Evolutionary conservation across 371 early-diverging fungal genomes (phyloP).

Genomic region (Mucor lusitanicus): DNA sequence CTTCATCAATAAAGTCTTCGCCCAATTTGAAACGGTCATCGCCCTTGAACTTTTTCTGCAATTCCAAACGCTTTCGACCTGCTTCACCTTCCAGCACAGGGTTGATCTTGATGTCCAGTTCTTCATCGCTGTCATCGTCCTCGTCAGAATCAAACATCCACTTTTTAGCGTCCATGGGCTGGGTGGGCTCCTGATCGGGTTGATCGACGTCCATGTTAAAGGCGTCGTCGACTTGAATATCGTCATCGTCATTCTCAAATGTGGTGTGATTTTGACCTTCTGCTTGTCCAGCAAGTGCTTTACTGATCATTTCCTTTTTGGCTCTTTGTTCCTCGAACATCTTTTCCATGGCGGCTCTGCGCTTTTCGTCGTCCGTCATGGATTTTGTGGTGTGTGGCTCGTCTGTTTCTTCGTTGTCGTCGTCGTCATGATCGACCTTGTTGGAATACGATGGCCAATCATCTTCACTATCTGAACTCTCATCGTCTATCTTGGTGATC

Average conservation of each 20-base stretch:
- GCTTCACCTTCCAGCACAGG: constrained; percentile 62
- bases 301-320: constrained; percentile 28
- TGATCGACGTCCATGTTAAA: constrained; percentile 16
- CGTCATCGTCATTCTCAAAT: constrained; percentile 31
- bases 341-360: constrained; percentile 39
- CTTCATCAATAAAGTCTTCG: constrained; percentile 62
- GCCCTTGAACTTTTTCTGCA: constrained; percentile 57
- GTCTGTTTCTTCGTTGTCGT: neutral
- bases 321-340: constrained; percentile 24
- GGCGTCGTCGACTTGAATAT: constrained; percentile 1
- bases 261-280: constrained; percentile 26
- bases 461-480: constrained; percentile 6
- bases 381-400: neutral
- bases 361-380: constrained; percentile 28
- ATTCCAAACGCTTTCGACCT: constrained; percentile 52
- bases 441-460: constrained; percentile 9
- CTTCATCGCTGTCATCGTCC: constrained; percentile 26
- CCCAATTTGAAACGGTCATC: constrained; percentile 63
- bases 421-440: neutral
- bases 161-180: constrained; percentile 38
- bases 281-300: constrained; percentile 17
- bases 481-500: constrained; percentile 21
- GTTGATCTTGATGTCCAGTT: constrained; percentile 50
- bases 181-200: constrained; percentile 29
- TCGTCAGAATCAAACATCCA: constrained; percentile 61